Base-by-base conservation (phyloP, 371 early-diverging fungal species). In the Parasitella parasitica region DNA sequence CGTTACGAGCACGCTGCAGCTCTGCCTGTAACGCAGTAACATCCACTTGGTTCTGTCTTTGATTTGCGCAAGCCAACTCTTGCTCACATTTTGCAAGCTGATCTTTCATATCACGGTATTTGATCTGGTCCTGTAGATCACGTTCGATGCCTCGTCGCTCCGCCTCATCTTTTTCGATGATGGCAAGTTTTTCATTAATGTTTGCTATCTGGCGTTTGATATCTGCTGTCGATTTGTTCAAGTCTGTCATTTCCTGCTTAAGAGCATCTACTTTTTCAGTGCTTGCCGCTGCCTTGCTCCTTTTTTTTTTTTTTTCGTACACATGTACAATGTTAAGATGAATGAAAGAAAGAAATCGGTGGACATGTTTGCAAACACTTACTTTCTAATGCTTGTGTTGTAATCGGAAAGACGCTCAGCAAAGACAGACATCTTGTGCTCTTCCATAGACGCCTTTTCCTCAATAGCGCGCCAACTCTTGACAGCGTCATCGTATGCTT, bases 41-140 rank as follows among this genome's bases (percentile, higher is more conserved):
- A 12, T 77, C 75, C 34, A 69, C 67, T 0, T 62, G 46, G 20
- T 57, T 28, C 28, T 64, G 77, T 54, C 84, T 65, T 6, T 58
- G 43, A 12, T 69, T 54, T 0, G 80, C 22, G 13, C 67, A 69
- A 9, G 36, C 38, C 20, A 83, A 50, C 32, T 84, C 66, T 6
- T 32, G 30, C 0, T 83, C 75, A 6, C 82, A 60, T 1, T 70
- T 70, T 20, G 53, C 59, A 6, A 74, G 26, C 20, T 84, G 75
- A 5, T 50, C 50, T 26, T 76, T 56, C 52, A 82, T 69, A 9
- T 83, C 63, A 13, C 86, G 73, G 27, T 81, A 82, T n/a, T 84
- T 76, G 36, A 90, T 55, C 50, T 91, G 92, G 62, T 91, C 91
- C 6, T 83, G 75, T 20, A 94, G 73, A 28, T 84, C 85, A 8